Evolutionary conservation across 352 stramenopile species (phyloP), one percentile per base, ranked within the genome.

Genomic region (Lagenidium giganteum): DNA sequence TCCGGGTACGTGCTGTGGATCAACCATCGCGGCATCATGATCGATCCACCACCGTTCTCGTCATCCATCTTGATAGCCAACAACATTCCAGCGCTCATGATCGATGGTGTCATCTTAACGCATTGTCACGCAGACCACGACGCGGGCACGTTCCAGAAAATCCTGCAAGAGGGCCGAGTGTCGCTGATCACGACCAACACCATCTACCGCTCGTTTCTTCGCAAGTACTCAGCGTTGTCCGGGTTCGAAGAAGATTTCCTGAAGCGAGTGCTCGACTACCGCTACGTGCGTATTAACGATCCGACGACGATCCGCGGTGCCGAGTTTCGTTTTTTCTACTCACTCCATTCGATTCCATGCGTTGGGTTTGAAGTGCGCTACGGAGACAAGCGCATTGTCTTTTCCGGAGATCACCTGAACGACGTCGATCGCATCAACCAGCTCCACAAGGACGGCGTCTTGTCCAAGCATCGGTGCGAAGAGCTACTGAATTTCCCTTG

Each of bases 1-100:
- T 97, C 87, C 11, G 95, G 95, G 13, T 98, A 98, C 61, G 95
- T 98, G 27, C 67, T 98, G 5, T 98, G 95, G 95, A 97, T 98
- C 41, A 98, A 98, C 56, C 87, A 95, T 27, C 64, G 93, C 34
- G 95, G 95, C 22, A 93, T 98, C 38, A 98, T 98, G 95, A 97
- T 98, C 52, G 95, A 98, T 55, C 95, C 95, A 16, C 95, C 95
- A 17, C 93, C 95, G 5, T 93, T 95, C 42, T 93, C 85, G 27
- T 91, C 77, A 17, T 85, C 77, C 13, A 87, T 95, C 30, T 51
- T 95, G 26, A 65, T 84, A 23, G 77, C 79, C 18, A 93, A 89
- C 60, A 92, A 89, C 43, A 95, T 95, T 36, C 75, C 82, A 5
- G 87, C 89, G 21, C 62, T 93, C 33, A 95, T 96, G 56, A 98